These are phyloP conservation scores for Rhizopogon rudus DNA, from an alignment of 768 basidiomycete genomes.

Conservation along the genomic window DNA sequence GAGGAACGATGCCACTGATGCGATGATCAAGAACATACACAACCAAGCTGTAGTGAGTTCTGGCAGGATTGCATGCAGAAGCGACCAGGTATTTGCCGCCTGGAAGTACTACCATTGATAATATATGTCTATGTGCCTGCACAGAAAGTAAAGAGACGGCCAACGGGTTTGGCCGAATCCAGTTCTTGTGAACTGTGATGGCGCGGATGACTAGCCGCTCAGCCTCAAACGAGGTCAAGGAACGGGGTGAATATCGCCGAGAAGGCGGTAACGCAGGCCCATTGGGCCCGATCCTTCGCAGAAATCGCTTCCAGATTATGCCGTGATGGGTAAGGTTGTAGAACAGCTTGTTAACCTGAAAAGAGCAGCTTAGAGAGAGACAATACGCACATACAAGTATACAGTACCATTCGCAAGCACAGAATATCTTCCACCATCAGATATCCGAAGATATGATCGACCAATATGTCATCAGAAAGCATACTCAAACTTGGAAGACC, in stretches of 20 bases:
- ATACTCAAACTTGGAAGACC: slow-evolving; percentile 23
- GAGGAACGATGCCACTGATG: slow-evolving; percentile 31
- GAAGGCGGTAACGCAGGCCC: slow-evolving; percentile 60
- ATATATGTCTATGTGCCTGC: slow-evolving; percentile 30
- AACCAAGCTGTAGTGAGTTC: slow-evolving; percentile 43
- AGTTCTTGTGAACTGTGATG: slow-evolving; percentile 56
- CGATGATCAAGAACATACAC: slow-evolving; percentile 56
- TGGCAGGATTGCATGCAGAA: slow-evolving; percentile 43
- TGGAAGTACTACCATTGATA: slow-evolving; percentile 55
- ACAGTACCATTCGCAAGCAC: slow-evolving; percentile 28
- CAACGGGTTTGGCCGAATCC: slow-evolving; percentile 39
- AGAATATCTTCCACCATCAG: slow-evolving; percentile 35
- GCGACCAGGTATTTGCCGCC: slow-evolving; percentile 67
- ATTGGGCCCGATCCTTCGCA: slow-evolving; percentile 49
- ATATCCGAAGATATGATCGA: slow-evolving; percentile 30
- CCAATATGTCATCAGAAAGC: slow-evolving; percentile 34
- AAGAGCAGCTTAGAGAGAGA: neutral
- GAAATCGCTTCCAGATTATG: slow-evolving; percentile 63
- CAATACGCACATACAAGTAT: neutral
- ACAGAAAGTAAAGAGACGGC: slow-evolving; percentile 21
- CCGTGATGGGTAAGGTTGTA: slow-evolving; percentile 64
- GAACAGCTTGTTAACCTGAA: slow-evolving; percentile 53
- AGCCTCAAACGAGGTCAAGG: slow-evolving; percentile 32
- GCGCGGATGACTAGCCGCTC: slow-evolving; percentile 61
- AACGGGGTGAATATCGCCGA: slow-evolving; percentile 33